Evolutionary conservation across 805 yeast genomes (phyloP), one percentile per base, ranked within the genome.

Genomic region (Tetrapisispora phaffii): DNA sequence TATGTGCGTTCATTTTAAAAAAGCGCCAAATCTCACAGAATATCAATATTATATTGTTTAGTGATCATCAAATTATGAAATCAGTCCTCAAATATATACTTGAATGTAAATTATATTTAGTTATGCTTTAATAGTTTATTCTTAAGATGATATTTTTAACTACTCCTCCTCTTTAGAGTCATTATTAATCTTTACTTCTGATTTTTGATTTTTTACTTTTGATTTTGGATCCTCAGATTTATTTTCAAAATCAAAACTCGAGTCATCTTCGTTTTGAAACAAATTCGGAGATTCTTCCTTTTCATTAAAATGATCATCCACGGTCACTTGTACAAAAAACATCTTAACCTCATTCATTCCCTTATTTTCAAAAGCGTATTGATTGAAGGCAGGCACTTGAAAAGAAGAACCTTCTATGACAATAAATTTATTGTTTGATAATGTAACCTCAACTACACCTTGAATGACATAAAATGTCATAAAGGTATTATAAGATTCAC

Each of bases 311-410:
- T 20, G 19, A 4, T 50, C 47, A 22, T 53, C 58, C 7, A 67
- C 61, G 28, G 65, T 60, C 3, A 80, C 73, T 58, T 87, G 95
- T 1, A 84, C 88, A 57, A 85, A 87, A 60, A 84, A 86, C 57
- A 88, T 54, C 45, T 75, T 72, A 0, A 82, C 87, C 29, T 71
- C 71, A 16, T 66, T 68, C 28, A 70, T 65, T 0, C 88, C 83
- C 34, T 70, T 71, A 57, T 85, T 85, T 39, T 71, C 72, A 50
- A 88, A 73, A 16, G 82, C 76, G 62, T 85, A 87, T 36, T 73
- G 71, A 57, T 84, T 85, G 5, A 81, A 82, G 66, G 82, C 75
- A 1, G 96, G 96, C 6, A 89, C 73, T 55, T 83, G 85, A 55
- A 88, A 81, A 4, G 90, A 76, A 44, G 95, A 82, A 1, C 95